phyloP scores from a whole-genome alignment of 169 alveolate genomes.

The Babesia caballi region DNA sequence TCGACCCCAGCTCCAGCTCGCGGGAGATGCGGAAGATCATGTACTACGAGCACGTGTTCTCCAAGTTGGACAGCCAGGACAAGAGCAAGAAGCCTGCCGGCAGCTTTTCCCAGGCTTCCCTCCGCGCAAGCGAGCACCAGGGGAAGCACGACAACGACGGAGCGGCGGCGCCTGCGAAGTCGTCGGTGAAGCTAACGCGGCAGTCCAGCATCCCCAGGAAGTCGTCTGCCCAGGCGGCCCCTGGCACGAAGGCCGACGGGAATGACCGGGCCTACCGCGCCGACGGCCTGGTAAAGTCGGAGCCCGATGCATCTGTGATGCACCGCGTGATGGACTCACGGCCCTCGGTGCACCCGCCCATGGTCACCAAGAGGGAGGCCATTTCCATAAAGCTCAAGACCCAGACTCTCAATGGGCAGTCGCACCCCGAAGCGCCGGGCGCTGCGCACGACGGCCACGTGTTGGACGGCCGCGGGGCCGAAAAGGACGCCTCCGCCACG shows the following conservation, averaged over 20 bases:
- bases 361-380: not conserved
- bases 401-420: not conserved
- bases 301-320: not conserved
- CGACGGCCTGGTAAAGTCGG: not conserved
- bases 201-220: not conserved
- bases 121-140: not conserved
- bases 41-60: conserved; percentile 76
- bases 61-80: conserved; percentile 66
- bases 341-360: not conserved
- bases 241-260: not conserved
- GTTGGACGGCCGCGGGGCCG: too few species aligned
- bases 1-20: conserved; percentile 71
- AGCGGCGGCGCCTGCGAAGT: not conserved
- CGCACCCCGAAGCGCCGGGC: not conserved
- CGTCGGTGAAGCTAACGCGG: not conserved
- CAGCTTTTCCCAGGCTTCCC: not conserved
- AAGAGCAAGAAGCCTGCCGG: conserved; percentile 1
- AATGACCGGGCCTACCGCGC: not conserved
- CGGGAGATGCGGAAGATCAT: conserved; percentile 71
- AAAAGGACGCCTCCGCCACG: too few species aligned
- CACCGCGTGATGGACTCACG: not conserved
- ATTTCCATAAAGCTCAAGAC: conserved; percentile 10
- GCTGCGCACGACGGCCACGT: too few species aligned
- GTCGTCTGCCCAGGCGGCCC: not conserved
- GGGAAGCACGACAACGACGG: not conserved